Conservation (phyloP, 2,329 filamentous ascomycete species). For the Penicillium sp. region DNA sequence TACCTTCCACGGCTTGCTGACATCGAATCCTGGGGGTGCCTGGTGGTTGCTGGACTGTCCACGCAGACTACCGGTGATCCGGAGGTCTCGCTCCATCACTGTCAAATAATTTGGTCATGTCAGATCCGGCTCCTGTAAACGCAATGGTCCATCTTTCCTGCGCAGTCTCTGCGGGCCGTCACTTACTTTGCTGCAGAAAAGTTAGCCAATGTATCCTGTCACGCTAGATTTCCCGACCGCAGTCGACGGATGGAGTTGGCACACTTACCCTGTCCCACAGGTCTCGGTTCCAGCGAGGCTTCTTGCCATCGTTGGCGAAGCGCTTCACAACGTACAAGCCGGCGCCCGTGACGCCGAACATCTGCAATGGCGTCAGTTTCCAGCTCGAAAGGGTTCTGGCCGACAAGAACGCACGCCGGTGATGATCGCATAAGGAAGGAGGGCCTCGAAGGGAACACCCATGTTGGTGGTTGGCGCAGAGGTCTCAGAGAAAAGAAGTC, state of each 20-base stretch:
- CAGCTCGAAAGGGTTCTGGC: constrained; percentile 13
- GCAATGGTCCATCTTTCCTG: not conserved
- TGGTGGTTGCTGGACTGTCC: constrained; percentile 55
- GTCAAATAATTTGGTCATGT: constrained; percentile 12
- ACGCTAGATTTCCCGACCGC: constrained; percentile 9
- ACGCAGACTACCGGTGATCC: constrained; percentile 56
- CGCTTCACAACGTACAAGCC: constrained; percentile 53
- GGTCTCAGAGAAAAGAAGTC: not conserved
- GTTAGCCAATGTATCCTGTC: constrained; percentile 36
- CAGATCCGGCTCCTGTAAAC: not conserved
- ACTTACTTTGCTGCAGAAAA: constrained; percentile 49
- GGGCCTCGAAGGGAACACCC: constrained; percentile 62
- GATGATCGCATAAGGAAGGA: constrained; percentile 60
- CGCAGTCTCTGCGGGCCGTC: constrained; percentile 1
- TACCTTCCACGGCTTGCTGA: constrained; percentile 65
- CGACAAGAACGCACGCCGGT: constrained; percentile 47
- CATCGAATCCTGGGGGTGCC: constrained; percentile 58
- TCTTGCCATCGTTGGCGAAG: constrained; percentile 59
- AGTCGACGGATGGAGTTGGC: constrained; percentile 5
- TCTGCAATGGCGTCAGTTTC: constrained; percentile 38
- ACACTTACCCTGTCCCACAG: constrained; percentile 58
- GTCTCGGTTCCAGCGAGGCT: constrained; percentile 54
- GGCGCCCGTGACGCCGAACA: constrained; percentile 56
- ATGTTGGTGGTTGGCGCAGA: constrained; percentile 33
- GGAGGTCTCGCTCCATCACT: constrained; percentile 64